phyloP scores from a whole-genome alignment of 345 rosid genomes.

The Clarkia xantiana region DNA sequence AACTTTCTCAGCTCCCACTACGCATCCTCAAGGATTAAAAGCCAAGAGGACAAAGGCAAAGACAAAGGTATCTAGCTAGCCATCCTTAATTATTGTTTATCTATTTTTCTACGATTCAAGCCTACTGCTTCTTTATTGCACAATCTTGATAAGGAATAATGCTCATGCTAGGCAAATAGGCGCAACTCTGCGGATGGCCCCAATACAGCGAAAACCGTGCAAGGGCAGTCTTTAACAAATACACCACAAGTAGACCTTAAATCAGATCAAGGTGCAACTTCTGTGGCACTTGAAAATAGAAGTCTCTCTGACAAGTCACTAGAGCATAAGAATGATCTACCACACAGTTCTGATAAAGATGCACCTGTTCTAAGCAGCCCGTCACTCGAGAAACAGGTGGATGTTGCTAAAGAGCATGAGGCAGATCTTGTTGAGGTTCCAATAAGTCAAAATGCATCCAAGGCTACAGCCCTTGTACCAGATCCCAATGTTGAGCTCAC shows the following conservation, averaged over 20 bases:
- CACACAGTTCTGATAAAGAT: slow-evolving; percentile 19
- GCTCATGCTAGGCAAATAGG: slow-evolving; percentile 37
- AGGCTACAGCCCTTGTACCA: slow-evolving; percentile 16
- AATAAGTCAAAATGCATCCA: slow-evolving; percentile 15
- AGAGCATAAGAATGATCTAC: slow-evolving; percentile 16
- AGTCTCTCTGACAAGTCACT: slow-evolving; percentile 17
- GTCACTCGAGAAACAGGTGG: slow-evolving; percentile 18
- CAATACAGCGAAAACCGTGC: slow-evolving; percentile 16
- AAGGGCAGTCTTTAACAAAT: slow-evolving; percentile 20
- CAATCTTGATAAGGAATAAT: background rate
- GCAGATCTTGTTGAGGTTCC: slow-evolving; percentile 23
- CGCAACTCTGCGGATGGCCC: slow-evolving; percentile 24
- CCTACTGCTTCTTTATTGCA: background rate
- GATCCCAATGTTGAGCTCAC: slow-evolving; percentile 25
- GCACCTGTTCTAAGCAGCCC: slow-evolving; percentile 12
- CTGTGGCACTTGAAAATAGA: slow-evolving; percentile 24
- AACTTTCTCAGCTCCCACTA: slow-evolving; percentile 38
- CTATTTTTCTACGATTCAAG: background rate
- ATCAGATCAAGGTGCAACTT: slow-evolving; percentile 20
- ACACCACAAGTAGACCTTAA: slow-evolving; percentile 20
- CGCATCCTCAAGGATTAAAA: slow-evolving; percentile 45
- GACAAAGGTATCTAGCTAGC: slow-evolving; percentile 39
- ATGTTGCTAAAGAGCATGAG: slow-evolving; percentile 19
- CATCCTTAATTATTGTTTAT: slow-evolving; percentile 2
- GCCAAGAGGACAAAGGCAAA: slow-evolving; percentile 37